Evolutionary conservation across 2,329 filamentous ascomycete species (phyloP).

Genomic region (Beauveria scarabaeidicola): DNA sequence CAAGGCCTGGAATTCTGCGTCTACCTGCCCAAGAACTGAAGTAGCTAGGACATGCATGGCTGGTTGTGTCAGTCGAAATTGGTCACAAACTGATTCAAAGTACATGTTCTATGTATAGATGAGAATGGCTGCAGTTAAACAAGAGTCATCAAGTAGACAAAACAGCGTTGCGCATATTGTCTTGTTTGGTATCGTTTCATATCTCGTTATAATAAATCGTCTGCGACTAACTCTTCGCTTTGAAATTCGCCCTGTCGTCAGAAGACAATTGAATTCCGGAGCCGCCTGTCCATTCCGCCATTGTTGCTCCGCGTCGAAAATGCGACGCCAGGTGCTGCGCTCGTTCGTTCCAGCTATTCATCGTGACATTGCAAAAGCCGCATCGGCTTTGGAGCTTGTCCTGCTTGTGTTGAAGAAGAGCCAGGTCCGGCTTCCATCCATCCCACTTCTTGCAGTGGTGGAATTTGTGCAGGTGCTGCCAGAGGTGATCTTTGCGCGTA

Average conservation of each 20-base stretch:
- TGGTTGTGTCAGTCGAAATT: not conserved
- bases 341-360: constrained; percentile 22
- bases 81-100: not conserved
- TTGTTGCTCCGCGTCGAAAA: constrained; percentile 22
- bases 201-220: not conserved
- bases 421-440: constrained; percentile 38
- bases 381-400: constrained; percentile 21
- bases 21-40: constrained; percentile 13
- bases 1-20: constrained; percentile 16
- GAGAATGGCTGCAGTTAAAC: not conserved
- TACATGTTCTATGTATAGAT: not conserved
- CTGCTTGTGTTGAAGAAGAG: constrained; percentile 23
- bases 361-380: constrained; percentile 20
- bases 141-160: constrained; percentile 1
- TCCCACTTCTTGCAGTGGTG: constrained; percentile 36
- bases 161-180: not conserved
- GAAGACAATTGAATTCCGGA: constrained; percentile 1
- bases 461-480: constrained; percentile 34
- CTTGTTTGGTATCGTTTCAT: not conserved
- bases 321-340: constrained; percentile 22
- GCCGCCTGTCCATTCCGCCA: constrained; percentile 15
- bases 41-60: not conserved
- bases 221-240: not conserved
- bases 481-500: constrained; percentile 33
- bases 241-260: not conserved